A percentile compares a stretch with the other conserved stretches of the same genome.
These are phyloP conservation scores for Solanum stenotomum DNA, from an alignment of 257 asterid species.

Conservation along the genomic window DNA sequence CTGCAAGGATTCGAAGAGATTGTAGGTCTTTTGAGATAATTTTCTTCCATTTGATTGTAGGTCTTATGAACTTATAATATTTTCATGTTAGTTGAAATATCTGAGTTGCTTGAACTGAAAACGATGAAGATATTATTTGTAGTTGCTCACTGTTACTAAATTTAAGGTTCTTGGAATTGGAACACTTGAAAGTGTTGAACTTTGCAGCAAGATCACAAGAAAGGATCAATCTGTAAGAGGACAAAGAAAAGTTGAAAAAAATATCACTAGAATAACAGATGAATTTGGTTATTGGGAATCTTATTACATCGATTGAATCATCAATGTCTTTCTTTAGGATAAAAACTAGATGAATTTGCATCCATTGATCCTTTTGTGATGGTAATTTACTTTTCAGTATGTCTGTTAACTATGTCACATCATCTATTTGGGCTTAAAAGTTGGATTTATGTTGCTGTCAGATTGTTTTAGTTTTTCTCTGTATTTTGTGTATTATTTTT, in stretches of 20 bases:
- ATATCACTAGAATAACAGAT: not conserved
- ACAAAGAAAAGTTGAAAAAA: not conserved
- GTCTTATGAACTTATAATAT: not conserved
- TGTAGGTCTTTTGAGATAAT: not conserved
- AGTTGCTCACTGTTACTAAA: not conserved
- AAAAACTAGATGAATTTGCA: not conserved
- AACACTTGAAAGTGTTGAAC: not conserved
- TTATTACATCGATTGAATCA: not conserved
- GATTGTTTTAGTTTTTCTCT: not conserved
- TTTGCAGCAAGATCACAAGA: not conserved
- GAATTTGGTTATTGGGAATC: not conserved
- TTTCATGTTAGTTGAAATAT: not conserved
- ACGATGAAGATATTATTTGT: not conserved
- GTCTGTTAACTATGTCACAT: not conserved
- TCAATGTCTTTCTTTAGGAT: not conserved
- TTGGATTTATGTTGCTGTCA: not conserved
- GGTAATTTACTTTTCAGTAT: not conserved
- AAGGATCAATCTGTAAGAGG: not conserved
- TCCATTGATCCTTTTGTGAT: not conserved
- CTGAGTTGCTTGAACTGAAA: not conserved
- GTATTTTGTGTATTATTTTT: not conserved
- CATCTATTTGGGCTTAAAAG: not conserved
- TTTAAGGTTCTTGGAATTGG: not conserved
- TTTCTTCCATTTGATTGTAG: not conserved
- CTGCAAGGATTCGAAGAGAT: not conserved